A percentile compares a stretch with the other conserved stretches of the same genome.
These are phyloP conservation scores for Aspergillus pseudoterreus DNA, from an alignment of 2,329 filamentous ascomycete species.

Conservation along the genomic window DNA sequence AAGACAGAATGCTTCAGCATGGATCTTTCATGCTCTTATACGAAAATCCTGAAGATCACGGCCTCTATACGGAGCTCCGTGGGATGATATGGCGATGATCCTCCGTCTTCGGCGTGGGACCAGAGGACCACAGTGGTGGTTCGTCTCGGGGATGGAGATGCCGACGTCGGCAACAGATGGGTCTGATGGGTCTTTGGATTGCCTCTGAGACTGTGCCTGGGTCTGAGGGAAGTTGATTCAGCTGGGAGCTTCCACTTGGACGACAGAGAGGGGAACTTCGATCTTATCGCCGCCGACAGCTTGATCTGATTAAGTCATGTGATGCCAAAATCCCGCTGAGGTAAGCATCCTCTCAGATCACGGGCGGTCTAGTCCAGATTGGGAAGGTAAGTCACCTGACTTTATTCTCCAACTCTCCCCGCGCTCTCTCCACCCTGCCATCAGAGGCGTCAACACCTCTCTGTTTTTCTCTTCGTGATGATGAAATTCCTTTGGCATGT, in stretches of 20 bases:
- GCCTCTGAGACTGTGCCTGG: conserved; percentile 3
- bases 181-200: conserved; percentile 3
- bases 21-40: conserved; percentile 13
- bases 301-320: background rate
- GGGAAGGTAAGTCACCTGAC: no score
- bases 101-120: conserved; percentile 25
- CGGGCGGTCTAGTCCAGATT: no score
- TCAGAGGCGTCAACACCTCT: no score
- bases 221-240: background rate
- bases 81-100: conserved; percentile 27
- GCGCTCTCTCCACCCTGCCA: no score
- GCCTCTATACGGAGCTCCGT: conserved; percentile 11
- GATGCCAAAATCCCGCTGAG: background rate
- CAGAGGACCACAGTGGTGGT: conserved; percentile 9
- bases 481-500: no score
- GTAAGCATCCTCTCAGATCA: no score
- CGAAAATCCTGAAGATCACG: background rate
- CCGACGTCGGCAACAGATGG: conserved; percentile 13
- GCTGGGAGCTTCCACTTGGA: conserved; percentile 1
- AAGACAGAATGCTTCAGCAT: background rate
- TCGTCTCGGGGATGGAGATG: conserved; percentile 14
- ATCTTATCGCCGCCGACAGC: background rate
- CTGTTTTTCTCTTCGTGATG: no score
- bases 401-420: no score
- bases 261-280: background rate